These are phyloP conservation scores for Kentomonas sorsogonicus DNA, from an alignment of 208 protist species.

Conservation along the genomic window DNA sequence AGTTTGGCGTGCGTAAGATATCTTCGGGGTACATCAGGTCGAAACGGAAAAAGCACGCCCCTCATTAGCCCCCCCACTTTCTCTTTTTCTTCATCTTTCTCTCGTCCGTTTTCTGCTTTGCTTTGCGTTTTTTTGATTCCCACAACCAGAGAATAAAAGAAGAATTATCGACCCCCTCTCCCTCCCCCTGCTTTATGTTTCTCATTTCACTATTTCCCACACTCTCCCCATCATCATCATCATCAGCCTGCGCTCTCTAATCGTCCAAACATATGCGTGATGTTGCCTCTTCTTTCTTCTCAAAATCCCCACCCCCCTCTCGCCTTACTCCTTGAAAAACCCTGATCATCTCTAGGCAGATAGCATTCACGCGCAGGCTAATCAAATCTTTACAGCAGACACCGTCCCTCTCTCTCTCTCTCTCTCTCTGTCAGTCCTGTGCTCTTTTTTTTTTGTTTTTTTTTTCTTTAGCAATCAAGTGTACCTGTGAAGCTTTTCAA, in stretches of 20 bases:
- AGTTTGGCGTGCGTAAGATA: conserved; percentile 72
- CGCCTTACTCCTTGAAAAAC: too few species aligned
- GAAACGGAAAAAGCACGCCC: conserved; percentile 41
- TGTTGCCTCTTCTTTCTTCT: conserved; percentile 1
- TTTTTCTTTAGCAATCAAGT: neutral
- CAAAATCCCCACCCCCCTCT: neutral
- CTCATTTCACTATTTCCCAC: too few species aligned
- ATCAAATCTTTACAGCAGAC: neutral
- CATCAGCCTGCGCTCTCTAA: too few species aligned
- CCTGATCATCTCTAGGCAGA: neutral
- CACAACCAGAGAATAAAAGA: too few species aligned
- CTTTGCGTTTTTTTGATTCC: conserved; percentile 12
- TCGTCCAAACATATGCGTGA: neutral
- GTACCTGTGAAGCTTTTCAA: too few species aligned
- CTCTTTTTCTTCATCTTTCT: conserved; percentile 2
- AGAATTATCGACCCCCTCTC: too few species aligned
- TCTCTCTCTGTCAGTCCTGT: neutral
- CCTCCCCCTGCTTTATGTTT: too few species aligned
- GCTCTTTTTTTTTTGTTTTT: conserved; percentile 6
- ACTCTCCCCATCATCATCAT: too few species aligned
- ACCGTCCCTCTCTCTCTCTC: neutral
- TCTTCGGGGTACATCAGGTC: conserved; percentile 74
- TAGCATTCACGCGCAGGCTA: too few species aligned
- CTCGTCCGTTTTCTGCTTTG: neutral
- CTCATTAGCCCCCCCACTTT: conserved; percentile 9